phyloP scores from a whole-genome alignment of 148 eudicot genomes.

The Vaccinium darrowii region DNA sequence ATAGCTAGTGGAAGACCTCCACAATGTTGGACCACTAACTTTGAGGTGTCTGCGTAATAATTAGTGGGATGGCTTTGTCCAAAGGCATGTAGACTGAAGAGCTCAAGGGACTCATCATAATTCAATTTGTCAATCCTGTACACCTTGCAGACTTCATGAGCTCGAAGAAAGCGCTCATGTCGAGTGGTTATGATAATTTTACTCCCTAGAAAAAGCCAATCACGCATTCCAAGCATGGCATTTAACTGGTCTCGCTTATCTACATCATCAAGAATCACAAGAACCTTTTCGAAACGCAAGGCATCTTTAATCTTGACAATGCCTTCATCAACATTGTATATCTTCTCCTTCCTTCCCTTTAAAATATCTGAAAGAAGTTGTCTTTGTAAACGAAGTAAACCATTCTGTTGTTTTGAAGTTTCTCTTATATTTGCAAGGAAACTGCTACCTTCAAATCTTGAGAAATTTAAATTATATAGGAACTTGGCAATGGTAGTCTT shows the following conservation, averaged over 20 bases:
- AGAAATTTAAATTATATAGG: background rate
- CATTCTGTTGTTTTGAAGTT: background rate
- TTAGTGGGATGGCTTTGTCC: background rate
- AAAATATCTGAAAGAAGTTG: background rate
- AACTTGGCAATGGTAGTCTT: constrained; percentile 1
- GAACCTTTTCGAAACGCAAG: background rate
- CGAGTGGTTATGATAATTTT: background rate
- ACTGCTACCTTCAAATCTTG: background rate
- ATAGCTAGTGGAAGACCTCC: background rate
- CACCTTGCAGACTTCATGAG: background rate
- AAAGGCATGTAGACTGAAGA: background rate
- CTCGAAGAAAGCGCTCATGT: background rate
- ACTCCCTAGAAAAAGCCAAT: background rate
- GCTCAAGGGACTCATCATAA: background rate
- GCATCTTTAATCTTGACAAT: constrained; percentile 1
- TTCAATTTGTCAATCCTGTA: background rate
- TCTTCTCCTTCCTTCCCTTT: background rate
- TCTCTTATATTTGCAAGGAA: too few relatives aligned
- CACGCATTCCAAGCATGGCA: background rate
- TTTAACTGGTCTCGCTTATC: background rate
- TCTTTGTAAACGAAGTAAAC: background rate
- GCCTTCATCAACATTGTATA: background rate
- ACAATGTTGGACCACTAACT: background rate
- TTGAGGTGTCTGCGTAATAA: background rate
- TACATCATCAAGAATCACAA: background rate